Conservation (phyloP, 495 filamentous ascomycete species). For the Talaromyces borbonicus region DNA sequence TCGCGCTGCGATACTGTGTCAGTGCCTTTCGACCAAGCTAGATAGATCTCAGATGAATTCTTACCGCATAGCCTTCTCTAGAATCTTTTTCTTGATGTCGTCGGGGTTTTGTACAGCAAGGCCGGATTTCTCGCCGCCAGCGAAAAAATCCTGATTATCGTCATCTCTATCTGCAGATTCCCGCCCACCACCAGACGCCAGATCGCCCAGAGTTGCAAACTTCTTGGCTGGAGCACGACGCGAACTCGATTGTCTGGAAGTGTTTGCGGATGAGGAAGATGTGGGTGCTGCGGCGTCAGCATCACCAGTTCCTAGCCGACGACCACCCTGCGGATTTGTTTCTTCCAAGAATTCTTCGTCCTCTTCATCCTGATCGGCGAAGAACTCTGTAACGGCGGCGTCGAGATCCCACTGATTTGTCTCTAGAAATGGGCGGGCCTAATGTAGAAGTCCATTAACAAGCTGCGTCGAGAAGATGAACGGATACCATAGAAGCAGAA, state of each 20-base stretch:
- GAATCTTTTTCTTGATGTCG: conserved; percentile 63
- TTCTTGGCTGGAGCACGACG: conserved; percentile 33
- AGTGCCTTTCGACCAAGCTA: background rate
- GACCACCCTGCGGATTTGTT: conserved; percentile 21
- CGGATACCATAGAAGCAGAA: too few species aligned
- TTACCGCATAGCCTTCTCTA: conserved; percentile 75
- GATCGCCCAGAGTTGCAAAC: conserved; percentile 48
- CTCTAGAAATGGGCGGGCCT: conserved; percentile 64
- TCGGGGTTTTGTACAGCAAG: conserved; percentile 87
- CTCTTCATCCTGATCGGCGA: conserved; percentile 56
- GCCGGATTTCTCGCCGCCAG: conserved; percentile 94
- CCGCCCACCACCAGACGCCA: conserved; percentile 39
- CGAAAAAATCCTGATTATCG: conserved; percentile 72
- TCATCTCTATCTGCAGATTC: conserved; percentile 53
- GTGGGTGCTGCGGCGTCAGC: background rate
- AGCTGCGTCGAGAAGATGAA: background rate
- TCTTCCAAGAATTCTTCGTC: conserved; percentile 35
- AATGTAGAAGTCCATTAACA: background rate
- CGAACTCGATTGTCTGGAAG: conserved; percentile 21
- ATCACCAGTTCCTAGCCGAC: conserved; percentile 22
- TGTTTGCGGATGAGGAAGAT: conserved; percentile 12
- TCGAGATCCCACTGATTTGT: conserved; percentile 62
- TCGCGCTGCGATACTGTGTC: conserved; percentile 34
- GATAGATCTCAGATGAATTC: conserved; percentile 6
- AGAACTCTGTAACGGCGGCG: conserved; percentile 59